These are phyloP conservation scores for Magnaporthales sp. DNA, from an alignment of 2,329 filamentous ascomycete species.

Conservation along the genomic window DNA sequence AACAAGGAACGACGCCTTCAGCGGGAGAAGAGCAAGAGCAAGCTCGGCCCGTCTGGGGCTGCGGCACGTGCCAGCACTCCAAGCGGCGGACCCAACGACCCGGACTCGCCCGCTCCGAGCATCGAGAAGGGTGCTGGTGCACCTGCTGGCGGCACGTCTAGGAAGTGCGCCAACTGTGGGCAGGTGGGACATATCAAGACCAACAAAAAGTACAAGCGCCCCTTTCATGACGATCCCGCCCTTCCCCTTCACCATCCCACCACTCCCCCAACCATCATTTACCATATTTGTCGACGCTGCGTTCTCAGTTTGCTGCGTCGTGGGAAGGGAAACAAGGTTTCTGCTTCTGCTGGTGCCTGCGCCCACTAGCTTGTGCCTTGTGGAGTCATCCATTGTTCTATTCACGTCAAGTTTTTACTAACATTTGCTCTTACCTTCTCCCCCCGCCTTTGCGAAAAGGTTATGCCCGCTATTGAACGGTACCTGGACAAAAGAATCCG, in stretches of 20 bases:
- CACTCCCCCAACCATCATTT: not conserved
- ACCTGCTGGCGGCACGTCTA: conserved; percentile 47
- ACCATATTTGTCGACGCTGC: not conserved
- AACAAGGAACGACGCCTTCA: conserved; percentile 87
- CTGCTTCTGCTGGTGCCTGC: not conserved
- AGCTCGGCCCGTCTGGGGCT: conserved; percentile 16
- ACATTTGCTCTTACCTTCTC: conserved; percentile 13
- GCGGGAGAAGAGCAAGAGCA: conserved; percentile 79
- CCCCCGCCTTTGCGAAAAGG: conserved; percentile 28
- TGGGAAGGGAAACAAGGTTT: not conserved
- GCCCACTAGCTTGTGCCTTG: not conserved
- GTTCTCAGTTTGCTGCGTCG: not conserved
- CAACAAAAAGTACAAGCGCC: conserved; percentile 75
- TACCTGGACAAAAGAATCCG: conserved; percentile 43
- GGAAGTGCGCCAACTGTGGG: conserved; percentile 97
- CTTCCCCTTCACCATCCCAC: not conserved
- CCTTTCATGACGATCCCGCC: conserved; percentile 10
- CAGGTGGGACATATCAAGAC: conserved; percentile 97
- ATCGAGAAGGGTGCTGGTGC: conserved; percentile 34
- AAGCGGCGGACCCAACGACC: conserved; percentile 19
- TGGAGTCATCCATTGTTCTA: not conserved
- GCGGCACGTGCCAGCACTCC: not conserved
- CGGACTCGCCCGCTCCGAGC: conserved; percentile 40
- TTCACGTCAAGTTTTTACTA: conserved; percentile 17
- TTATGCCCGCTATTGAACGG: conserved; percentile 82